Base-by-base conservation (phyloP, 1,139 yeast genomes). In the Pichia sp. region DNA sequence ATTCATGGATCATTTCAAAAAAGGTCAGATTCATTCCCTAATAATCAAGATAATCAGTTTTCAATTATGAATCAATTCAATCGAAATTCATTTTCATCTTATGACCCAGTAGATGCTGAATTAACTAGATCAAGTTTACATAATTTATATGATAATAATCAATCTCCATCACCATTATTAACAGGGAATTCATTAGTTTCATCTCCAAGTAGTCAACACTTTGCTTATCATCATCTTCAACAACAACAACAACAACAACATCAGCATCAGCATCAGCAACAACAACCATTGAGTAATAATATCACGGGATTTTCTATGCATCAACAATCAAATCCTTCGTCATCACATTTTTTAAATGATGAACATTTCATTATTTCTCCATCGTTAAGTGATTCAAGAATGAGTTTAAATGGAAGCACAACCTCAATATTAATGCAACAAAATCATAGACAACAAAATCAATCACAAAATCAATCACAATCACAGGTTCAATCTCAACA, bases 321-420 rank as follows among this genome's bases (percentile, higher is more conserved):
- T 29, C 43, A 45, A 8, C 50, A 44, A 14, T 18, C 44, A 30
- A 18, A 18, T 25, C 13, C 43, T 30, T 4, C 51, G 38, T 7
- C 46, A 36, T 28, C 30, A 44, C 30, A 42, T 10, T 29, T 28
- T 25, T 31, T 18, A 16, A 46, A 41, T 38, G 51, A 48, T 38
- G 47, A 48, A 9, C 47, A 28, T 25, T 48, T 27, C 28, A 8
- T 47, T 16, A 43, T 42, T 39, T 76, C 77, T 7, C 51, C 73
- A 68, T 78, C 28, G 78, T 79, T 48, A 77, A 38, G 63, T 75
- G 28, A 75, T 76, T 6, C 63, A 66, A 6, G 67, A 68, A 50
- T 50, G 46, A 50, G 52, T 27, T 28, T 50, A 27, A 45, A 45
- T 33, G 52, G 51, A 5, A 42, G 52, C 25, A 36, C 38, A 27